These are phyloP conservation scores for Paracamarosporium sp. DNA, from an alignment of 2,329 filamentous ascomycete genomes.

Conservation along the genomic window DNA sequence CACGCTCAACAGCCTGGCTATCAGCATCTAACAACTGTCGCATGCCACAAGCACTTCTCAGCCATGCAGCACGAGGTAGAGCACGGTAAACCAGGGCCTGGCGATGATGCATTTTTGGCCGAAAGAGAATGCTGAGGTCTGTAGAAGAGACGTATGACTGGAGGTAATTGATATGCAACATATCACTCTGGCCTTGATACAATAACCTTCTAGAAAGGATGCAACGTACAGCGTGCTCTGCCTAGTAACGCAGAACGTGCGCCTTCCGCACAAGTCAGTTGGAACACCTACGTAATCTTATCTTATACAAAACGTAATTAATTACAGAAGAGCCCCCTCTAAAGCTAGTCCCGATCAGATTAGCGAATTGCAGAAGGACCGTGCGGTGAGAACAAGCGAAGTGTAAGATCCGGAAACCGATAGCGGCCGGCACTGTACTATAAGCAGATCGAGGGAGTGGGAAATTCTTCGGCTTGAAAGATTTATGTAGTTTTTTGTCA, in stretches of 20 bases:
- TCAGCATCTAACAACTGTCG: conserved; percentile 6
- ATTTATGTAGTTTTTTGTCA: too few species aligned
- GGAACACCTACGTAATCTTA: neutral
- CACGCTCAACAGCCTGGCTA: conserved; percentile 3
- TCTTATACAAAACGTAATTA: neutral
- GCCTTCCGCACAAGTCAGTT: neutral
- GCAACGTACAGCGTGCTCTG: neutral
- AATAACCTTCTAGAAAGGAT: neutral
- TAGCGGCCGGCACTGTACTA: conserved; percentile 4
- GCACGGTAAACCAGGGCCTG: neutral
- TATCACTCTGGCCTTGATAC: neutral
- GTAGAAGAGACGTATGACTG: neutral
- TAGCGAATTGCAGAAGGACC: neutral
- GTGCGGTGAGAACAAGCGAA: conserved; percentile 1
- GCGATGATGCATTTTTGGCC: neutral
- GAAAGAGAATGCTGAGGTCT: neutral
- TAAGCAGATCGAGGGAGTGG: too few species aligned
- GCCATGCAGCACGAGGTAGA: conserved; percentile 3
- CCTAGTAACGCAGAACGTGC: neutral
- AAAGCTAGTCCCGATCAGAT: neutral
- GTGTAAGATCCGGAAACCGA: conserved; percentile 4
- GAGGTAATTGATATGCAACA: neutral
- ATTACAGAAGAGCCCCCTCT: neutral
- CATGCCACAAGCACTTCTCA: neutral
- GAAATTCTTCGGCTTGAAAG: too few species aligned